Evolutionary conservation across 208 protist genomes (phyloP).

Genomic region (Leishmania major): DNA sequence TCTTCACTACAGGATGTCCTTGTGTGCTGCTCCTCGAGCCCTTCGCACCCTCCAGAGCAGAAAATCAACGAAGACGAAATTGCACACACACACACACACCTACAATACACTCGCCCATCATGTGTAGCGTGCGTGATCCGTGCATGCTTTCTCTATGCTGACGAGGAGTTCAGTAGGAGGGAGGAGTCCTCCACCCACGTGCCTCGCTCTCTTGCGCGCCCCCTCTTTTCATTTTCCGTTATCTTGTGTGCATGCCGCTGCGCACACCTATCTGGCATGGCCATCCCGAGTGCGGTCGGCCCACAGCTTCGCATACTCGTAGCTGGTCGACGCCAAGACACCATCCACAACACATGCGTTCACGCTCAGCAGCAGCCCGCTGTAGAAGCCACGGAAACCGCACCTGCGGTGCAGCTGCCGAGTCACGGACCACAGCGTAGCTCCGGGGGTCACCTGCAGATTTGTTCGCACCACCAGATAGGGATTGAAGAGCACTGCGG

Average conservation of each 20-base stretch:
- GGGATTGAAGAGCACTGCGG: slow-evolving; percentile 83
- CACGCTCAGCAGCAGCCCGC: slow-evolving; percentile 67
- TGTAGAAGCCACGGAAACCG: slow-evolving; percentile 74
- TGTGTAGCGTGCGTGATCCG: no score
- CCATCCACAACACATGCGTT: slow-evolving; percentile 77
- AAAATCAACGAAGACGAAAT: no score
- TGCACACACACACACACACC: no score
- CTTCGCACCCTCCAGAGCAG: no score
- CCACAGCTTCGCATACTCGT: slow-evolving; percentile 90
- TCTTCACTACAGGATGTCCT: no score
- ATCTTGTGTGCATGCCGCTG: slow-evolving; percentile 10
- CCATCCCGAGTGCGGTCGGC: slow-evolving; percentile 44
- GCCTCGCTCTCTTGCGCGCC: not conserved
- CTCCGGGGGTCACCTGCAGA: slow-evolving; percentile 73
- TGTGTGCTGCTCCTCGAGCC: no score
- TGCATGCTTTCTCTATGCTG: not conserved
- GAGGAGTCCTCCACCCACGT: not conserved
- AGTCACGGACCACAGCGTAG: slow-evolving; percentile 53
- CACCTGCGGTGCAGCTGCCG: slow-evolving; percentile 51
- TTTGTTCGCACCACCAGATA: slow-evolving; percentile 85
- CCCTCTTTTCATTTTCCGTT: not conserved
- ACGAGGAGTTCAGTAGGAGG: not conserved
- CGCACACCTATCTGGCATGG: slow-evolving; percentile 6
- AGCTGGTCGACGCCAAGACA: slow-evolving; percentile 71
- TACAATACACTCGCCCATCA: no score